phyloP scores from a whole-genome alignment of 495 filamentous ascomycete species.

The Glarea lozoyensis region DNA sequence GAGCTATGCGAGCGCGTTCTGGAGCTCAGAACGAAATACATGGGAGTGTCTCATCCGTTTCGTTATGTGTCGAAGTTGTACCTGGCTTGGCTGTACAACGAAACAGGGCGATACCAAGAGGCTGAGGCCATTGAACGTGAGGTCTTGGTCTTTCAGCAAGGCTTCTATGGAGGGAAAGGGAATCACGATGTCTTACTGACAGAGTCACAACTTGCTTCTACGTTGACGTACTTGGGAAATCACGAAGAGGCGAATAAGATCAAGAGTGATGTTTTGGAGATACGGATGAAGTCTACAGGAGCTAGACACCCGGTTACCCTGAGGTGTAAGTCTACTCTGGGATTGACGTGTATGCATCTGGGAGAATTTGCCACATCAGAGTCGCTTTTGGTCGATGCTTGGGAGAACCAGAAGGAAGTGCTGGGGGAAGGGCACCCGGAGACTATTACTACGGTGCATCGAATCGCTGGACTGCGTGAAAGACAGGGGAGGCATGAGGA shows the following conservation, averaged over 20 bases:
- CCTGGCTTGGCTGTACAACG: slow-evolving; percentile 21
- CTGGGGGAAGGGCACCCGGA: neutral
- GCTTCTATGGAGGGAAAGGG: neutral
- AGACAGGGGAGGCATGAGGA: neutral
- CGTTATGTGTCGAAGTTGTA: slow-evolving; percentile 25
- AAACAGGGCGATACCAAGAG: slow-evolving; percentile 21
- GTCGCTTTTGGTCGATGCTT: neutral
- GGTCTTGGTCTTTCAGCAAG: neutral
- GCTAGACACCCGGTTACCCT: neutral
- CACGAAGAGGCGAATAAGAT: neutral
- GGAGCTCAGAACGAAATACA: slow-evolving; percentile 14
- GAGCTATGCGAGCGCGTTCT: slow-evolving; percentile 2
- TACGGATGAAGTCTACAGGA: neutral
- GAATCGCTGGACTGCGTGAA: neutral
- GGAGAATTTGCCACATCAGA: neutral
- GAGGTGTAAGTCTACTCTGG: slow-evolving; percentile 1
- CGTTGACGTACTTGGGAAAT: neutral
- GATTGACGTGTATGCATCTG: neutral
- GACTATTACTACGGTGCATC: neutral
- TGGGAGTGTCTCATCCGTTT: slow-evolving; percentile 14
- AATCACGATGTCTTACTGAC: neutral
- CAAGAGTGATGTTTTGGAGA: neutral
- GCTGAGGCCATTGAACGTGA: slow-evolving; percentile 11
- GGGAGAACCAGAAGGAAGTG: neutral
- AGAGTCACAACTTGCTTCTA: neutral